Base-by-base conservation (phyloP, 768 basidiomycete species). In the Trametes sanguinea region DNA sequence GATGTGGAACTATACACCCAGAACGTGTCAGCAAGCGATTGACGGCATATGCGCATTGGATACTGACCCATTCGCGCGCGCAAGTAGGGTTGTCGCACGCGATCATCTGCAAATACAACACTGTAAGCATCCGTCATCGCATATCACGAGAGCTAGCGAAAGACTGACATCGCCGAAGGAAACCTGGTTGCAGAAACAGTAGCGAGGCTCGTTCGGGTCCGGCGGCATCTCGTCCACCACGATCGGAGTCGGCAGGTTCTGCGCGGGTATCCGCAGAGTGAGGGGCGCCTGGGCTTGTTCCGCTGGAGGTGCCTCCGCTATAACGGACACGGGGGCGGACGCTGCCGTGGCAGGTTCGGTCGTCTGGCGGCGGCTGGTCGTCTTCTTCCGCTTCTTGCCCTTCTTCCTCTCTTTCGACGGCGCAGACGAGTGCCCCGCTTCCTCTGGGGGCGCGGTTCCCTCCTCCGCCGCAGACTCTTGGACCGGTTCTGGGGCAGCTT, bases 121-220 rank as follows among this genome's bases (percentile, higher is more conserved):
- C 39, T 13, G 8, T 3, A 22, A 22, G 22, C 22, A 22, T 22
- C 22, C n/a, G n/a, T n/a, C n/a, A n/a, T n/a, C n/a, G 9, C 35
- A 37, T 6, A 8, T 10, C 16, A 4, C 14, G 13, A 14, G 8
- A 17, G 29, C 30, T 14, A 22, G 6, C 39, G 22, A 11, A 27
- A 50, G 8, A 75, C 85, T 62, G 68, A 90, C 90, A 74, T 89
- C 86, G 68, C 94, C 94, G 70, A 84, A 94, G 17, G 89, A 92
- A 35, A 86, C 83, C 63, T 87, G 81, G 66, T 89, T 80, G 74
- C 94, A 96, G 71, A 86, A 88, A 73, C 94, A 96, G 73, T 92
- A 97, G 37, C 83, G 76, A 52, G 69, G 76, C 71, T 92, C 86
- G 59, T 69, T 65, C 3, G 70, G 70, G 42, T 72, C 72, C 2